phyloP scores from a whole-genome alignment of 2,329 filamentous ascomycete species.

The Metarhizium brunneum region DNA sequence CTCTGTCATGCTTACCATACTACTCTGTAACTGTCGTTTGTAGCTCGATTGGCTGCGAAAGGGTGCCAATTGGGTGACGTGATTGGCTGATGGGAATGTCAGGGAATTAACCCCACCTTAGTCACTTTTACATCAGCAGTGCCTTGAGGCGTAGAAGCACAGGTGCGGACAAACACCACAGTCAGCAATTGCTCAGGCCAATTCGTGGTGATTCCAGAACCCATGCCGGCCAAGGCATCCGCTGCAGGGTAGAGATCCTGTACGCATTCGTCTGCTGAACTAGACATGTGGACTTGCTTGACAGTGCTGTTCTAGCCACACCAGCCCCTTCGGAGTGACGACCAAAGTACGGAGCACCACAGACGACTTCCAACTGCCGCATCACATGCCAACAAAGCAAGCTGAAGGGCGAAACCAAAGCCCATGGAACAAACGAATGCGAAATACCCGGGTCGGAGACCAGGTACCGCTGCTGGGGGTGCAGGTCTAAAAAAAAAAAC shows the following conservation, averaged over 20 bases:
- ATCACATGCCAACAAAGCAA: neutral
- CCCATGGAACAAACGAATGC: neutral
- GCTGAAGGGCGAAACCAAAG: neutral
- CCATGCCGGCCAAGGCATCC: too few relatives aligned
- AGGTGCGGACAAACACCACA: too few relatives aligned
- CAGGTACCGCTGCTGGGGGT: neutral
- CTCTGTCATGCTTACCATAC: neutral
- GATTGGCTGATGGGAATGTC: neutral
- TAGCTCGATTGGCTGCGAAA: neutral
- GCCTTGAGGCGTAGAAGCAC: too few relatives aligned
- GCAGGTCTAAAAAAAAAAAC: neutral
- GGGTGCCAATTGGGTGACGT: neutral
- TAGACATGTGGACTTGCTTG: too few relatives aligned
- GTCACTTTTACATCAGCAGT: slow-evolving; percentile 20
- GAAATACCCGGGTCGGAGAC: neutral
- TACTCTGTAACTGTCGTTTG: neutral
- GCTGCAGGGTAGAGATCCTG: too few relatives aligned
- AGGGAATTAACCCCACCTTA: slow-evolving; percentile 10
- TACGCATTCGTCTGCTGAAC: too few relatives aligned
- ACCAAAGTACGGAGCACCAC: neutral
- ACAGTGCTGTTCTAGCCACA: too few relatives aligned
- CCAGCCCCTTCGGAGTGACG: too few relatives aligned
- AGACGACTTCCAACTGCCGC: neutral
- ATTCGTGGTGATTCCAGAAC: too few relatives aligned
- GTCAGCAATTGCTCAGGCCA: too few relatives aligned